Evolutionary conservation across 352 stramenopile genomes (phyloP).

Genomic region (Pythium biforme): DNA sequence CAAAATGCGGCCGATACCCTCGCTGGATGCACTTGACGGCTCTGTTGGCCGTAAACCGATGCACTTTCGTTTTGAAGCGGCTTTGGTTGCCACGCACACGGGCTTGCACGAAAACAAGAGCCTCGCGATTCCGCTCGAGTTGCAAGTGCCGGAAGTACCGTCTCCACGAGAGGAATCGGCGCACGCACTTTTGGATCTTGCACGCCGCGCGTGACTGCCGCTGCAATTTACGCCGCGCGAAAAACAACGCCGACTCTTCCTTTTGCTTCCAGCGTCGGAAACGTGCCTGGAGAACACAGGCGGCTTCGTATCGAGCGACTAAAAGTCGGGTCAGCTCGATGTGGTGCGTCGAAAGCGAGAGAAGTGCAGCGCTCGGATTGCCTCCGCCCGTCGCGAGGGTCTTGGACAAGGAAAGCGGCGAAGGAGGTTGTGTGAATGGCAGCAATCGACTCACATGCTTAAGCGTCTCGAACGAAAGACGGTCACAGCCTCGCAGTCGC

Average conservation of each 20-base stretch:
- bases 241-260: conserved; percentile 35
- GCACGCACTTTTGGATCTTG: conserved; percentile 51
- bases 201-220: conserved; percentile 42
- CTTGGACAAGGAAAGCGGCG: conserved; percentile 34
- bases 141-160: conserved; percentile 42
- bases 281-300: conserved; percentile 37
- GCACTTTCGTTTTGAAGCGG: conserved; percentile 32
- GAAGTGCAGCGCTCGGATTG: conserved; percentile 32
- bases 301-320: conserved; percentile 36
- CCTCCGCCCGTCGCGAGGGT: conserved; percentile 40
- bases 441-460: conserved; percentile 36
- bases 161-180: conserved; percentile 49
- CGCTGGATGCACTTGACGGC: conserved; percentile 49
- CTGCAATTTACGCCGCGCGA: conserved; percentile 38
- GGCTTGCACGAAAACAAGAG: conserved; percentile 47
- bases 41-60: conserved; percentile 25
- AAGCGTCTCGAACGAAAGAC: conserved; percentile 41
- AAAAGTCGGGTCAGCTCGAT: conserved; percentile 36
- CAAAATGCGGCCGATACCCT: conserved; percentile 35
- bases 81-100: conserved; percentile 40
- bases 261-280: conserved; percentile 50
- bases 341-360: conserved; percentile 33
- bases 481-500: conserved; percentile 61
- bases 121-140: conserved; percentile 35
- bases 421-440: conserved; percentile 41